Evolutionary conservation across 306 rosid genomes (phyloP), one percentile per base, ranked within the genome.

Genomic region (Datisca glomerata): DNA sequence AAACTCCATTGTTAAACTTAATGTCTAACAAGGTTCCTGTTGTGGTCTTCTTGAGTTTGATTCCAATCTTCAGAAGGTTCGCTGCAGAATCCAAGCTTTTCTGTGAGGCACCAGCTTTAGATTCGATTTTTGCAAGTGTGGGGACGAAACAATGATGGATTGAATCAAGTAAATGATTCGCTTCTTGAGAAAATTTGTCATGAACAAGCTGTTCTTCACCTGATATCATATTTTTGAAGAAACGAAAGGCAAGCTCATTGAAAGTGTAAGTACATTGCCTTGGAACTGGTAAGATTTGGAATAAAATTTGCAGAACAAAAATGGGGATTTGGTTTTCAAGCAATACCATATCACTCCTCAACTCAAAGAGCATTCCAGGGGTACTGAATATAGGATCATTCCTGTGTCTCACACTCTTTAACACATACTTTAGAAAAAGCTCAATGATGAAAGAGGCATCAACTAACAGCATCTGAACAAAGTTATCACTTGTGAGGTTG

Each of bases 391-490:
- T 49, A 10, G 65, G 61, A 22, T 79, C 89, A 14, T 53, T 59
- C 22, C 57, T 49, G 17, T 66, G 66, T 45, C 74, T 52, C 13
- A 74, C 51, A 47, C 59, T 61, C 65, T 42, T 74, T 1, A 55
- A 8, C 14, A 65, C 14, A 21, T 39, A 61, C 48, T 55, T 69
- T 10, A 70, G 43, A 60, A 79, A 64, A 0, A 79, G 64, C 65
- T 79, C 89, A 7, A 79, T 75, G 60, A 74, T 41, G 67, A 74
- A 79, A 45, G 79, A 67, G 18, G 72, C 66, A 60, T 79, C 89
- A 27, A 79, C 29, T 24, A 79, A 23, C 76, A 79, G 51, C 32
- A 74, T 59, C 43, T 55, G 63, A 20, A 59, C 37, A 37, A 74
- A 74, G 2, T 61, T n/a, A 18, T 71, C 12, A 23, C 55, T 45